Percentiles rank a stretch among this genome's conserved stretches.
phyloP scores from a whole-genome alignment of 2,329 filamentous ascomycete species.

The Sclerotinia nivalis region DNA sequence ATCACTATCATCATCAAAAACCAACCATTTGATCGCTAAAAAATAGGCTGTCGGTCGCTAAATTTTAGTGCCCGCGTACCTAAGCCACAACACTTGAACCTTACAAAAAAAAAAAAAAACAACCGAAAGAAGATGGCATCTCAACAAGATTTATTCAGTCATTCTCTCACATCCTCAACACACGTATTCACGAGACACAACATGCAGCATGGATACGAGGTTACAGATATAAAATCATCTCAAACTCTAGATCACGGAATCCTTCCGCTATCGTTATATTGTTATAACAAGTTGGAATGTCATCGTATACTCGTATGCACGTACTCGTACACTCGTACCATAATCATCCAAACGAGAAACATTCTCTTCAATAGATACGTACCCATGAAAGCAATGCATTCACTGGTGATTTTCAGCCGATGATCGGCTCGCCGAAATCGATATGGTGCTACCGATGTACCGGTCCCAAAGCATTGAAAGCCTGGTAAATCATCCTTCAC shows the following conservation, averaged over 20 bases:
- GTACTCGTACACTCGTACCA: neutral
- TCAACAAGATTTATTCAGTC: constrained; percentile 1
- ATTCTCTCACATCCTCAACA: neutral
- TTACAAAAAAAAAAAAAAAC: neutral
- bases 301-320: neutral
- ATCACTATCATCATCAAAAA: neutral
- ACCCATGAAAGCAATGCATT: neutral
- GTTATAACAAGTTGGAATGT: neutral
- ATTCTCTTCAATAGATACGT: neutral
- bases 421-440: neutral
- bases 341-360: neutral
- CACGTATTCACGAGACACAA: neutral
- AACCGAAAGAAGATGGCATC: neutral
- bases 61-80: neutral
- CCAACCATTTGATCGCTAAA: neutral
- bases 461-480: constrained; percentile 5
- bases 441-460: constrained; percentile 11
- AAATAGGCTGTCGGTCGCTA: neutral
- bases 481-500: neutral
- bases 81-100: neutral
- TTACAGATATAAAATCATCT: neutral
- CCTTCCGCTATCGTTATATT: neutral
- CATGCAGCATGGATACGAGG: neutral
- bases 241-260: neutral
- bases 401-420: constrained; percentile 12